Conservation (phyloP, 805 yeast species). For the Citeromyces nyonsensis region DNA sequence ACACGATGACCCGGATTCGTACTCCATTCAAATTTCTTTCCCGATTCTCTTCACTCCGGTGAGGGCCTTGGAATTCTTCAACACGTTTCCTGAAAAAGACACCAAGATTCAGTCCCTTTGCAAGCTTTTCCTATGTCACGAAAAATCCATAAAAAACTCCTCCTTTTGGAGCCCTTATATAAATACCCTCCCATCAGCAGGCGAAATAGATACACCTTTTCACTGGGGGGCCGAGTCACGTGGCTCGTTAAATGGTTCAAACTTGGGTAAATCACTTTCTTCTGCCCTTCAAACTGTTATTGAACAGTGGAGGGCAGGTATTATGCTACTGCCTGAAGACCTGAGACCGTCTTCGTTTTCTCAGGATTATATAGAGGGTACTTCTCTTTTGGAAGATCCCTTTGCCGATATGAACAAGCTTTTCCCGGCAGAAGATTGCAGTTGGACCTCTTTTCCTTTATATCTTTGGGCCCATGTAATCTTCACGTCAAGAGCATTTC, state of each 20-base stretch:
- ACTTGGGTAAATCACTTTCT: constrained; percentile 39
- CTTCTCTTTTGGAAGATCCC: too few species aligned
- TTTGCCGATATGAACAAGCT: constrained; percentile 10
- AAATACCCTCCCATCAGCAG: constrained; percentile 9
- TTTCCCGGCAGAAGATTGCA: constrained; percentile 9
- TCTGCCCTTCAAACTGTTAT: constrained; percentile 27
- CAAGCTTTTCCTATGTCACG: background rate
- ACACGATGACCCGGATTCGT: too few species aligned
- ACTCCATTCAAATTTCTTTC: too few species aligned
- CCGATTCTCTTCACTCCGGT: too few species aligned
- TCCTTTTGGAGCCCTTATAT: background rate
- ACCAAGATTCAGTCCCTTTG: background rate
- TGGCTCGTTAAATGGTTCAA: constrained; percentile 46
- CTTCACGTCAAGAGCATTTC: constrained; percentile 70
- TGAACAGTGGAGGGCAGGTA: constrained; percentile 39
- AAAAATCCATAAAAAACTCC: background rate
- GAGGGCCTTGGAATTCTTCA: too few species aligned
- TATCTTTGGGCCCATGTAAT: constrained; percentile 68
- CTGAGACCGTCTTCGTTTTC: constrained; percentile 7
- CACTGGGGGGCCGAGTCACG: constrained; percentile 46
- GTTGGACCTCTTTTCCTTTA: constrained; percentile 50
- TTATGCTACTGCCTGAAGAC: constrained; percentile 8
- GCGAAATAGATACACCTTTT: constrained; percentile 41
- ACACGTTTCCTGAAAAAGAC: background rate
- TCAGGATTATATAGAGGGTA: constrained; percentile 5